Percentiles rank a stretch among this genome's conserved stretches.
phyloP scores from a whole-genome alignment of 768 basidiomycete genomes.

The Pleurotus citrinopileatus region DNA sequence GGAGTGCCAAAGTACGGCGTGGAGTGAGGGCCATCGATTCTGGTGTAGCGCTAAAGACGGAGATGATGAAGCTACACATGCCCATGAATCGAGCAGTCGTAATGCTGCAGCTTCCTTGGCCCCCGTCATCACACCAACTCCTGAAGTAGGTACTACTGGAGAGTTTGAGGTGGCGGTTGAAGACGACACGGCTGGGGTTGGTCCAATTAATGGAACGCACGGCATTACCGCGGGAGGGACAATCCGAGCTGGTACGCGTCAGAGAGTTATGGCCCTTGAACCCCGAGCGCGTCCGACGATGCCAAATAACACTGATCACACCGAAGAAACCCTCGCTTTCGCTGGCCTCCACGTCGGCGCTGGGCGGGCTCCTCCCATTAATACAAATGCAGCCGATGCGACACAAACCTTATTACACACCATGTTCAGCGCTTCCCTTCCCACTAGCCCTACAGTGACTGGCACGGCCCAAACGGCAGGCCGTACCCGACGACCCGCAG shows the following conservation, averaged over 20 bases:
- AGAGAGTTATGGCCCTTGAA: constrained; percentile 5
- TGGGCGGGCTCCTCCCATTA: neutral
- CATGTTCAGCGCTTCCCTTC: neutral
- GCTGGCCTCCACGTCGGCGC: constrained; percentile 6
- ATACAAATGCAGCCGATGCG: neutral
- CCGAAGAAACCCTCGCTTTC: neutral
- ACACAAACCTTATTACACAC: neutral
- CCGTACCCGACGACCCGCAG: neutral
- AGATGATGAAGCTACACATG: constrained; percentile 37
- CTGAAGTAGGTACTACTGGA: neutral
- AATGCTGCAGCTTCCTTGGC: constrained; percentile 14
- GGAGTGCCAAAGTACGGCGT: constrained; percentile 93
- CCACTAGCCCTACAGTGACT: neutral
- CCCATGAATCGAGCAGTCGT: constrained; percentile 13
- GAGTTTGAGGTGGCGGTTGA: neutral
- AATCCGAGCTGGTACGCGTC: constrained; percentile 4
- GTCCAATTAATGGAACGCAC: neutral
- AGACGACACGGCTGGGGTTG: neutral
- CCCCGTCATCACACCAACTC: neutral
- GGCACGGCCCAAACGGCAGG: neutral
- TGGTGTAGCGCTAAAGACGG: constrained; percentile 77
- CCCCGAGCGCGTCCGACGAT: neutral
- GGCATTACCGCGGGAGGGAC: constrained; percentile 3
- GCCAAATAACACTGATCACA: neutral
- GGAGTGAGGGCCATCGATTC: constrained; percentile 95